Evolutionary conservation across 257 asterid species (phyloP).

Genomic region (Leptodermis oblonga): DNA sequence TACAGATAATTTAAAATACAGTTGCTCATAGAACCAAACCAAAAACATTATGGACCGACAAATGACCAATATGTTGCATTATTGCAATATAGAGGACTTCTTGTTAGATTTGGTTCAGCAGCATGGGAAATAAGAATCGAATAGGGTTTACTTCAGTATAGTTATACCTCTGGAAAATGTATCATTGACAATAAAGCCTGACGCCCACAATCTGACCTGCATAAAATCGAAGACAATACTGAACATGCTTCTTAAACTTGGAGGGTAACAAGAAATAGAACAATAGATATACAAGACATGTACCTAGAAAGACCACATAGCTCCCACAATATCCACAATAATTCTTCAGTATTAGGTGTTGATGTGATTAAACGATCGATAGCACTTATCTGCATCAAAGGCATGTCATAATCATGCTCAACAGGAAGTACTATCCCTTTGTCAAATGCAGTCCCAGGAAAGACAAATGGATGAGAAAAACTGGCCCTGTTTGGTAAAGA

Average conservation of each 20-base stretch:
- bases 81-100: background rate
- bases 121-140: background rate
- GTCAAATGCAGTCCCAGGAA: background rate
- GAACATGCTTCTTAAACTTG: conserved; percentile 16
- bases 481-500: too few relatives aligned
- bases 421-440: conserved; percentile 7
- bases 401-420: conserved; percentile 20
- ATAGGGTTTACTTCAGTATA: background rate
- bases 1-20: background rate
- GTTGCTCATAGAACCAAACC: background rate
- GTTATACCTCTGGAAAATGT: conserved; percentile 86
- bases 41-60: background rate
- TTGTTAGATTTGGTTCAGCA: background rate
- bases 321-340: conserved; percentile 93
- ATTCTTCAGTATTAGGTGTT: conserved; percentile 78
- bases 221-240: conserved; percentile 24
- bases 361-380: conserved; percentile 63
- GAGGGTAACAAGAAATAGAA: conserved; percentile 6
- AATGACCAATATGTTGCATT: background rate
- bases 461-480: background rate
- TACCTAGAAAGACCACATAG: conserved; percentile 93
- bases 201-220: conserved; percentile 93
- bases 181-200: conserved; percentile 83
- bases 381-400: conserved; percentile 54
- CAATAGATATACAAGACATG: conserved; percentile 17